Conservation (phyloP, 345 rosid genomes). For the Cardamine chenopodiifolia region DNA sequence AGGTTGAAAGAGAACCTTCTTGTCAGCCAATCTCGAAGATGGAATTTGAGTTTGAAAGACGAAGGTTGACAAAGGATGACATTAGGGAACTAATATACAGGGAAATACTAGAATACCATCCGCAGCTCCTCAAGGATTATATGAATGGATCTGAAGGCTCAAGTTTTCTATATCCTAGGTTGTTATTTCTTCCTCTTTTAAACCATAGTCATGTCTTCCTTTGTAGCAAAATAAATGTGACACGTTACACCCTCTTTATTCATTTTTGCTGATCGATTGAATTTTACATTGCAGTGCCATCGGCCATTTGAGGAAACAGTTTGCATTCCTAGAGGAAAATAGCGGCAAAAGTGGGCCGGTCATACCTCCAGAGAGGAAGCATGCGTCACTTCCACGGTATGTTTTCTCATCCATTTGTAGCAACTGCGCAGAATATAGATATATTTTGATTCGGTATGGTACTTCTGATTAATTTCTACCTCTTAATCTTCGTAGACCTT, state of each 20-base stretch:
- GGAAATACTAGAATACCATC: conserved; percentile 95
- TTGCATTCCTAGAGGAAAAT: conserved; percentile 91
- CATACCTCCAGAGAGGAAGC: conserved; percentile 88
- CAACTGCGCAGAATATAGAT: conserved; percentile 8
- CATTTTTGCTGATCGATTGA: neutral
- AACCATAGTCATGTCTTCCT: neutral
- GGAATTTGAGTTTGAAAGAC: conserved; percentile 97
- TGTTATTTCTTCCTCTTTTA: conserved; percentile 24
- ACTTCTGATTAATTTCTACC: conserved; percentile 25
- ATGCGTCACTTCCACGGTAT: conserved; percentile 59
- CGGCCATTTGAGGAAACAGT: conserved; percentile 88
- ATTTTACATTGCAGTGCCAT: conserved; percentile 68
- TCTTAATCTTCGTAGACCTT: conserved; percentile 52
- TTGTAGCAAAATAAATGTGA: neutral
- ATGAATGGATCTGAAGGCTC: conserved; percentile 80
- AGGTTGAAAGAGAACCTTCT: conserved; percentile 92
- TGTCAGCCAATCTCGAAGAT: conserved; percentile 84
- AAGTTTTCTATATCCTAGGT: conserved; percentile 96
- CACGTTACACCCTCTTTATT: neutral
- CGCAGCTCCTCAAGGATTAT: conserved; percentile 90
- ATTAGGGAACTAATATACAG: conserved; percentile 79
- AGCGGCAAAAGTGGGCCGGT: conserved; percentile 83
- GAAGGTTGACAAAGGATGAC: conserved; percentile 88
- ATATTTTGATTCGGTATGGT: neutral
- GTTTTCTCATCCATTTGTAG: conserved; percentile 12